A percentile compares a stretch with the other conserved stretches of the same genome.
phyloP scores from a whole-genome alignment of 768 basidiomycete species.

The Lactarius hengduanensis region DNA sequence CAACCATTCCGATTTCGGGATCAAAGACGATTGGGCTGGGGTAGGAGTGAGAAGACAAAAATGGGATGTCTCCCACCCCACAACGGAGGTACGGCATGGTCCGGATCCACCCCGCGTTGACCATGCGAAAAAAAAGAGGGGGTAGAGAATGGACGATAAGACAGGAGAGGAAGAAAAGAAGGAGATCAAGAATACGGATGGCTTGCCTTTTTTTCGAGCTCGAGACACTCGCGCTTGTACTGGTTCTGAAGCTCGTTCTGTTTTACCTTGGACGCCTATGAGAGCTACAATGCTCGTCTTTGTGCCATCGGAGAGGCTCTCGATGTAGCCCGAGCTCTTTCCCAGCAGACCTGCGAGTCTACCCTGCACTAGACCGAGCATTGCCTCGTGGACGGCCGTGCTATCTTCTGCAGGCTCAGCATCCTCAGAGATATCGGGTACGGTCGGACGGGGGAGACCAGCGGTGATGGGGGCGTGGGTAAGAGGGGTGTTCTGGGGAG shows the following conservation, averaged over 20 bases:
- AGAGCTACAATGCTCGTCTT: slow-evolving; percentile 86
- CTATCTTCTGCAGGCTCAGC: slow-evolving; percentile 67
- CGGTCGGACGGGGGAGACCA: slow-evolving; percentile 82
- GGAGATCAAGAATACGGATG: background rate
- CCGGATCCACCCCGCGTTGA: background rate
- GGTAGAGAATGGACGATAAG: background rate
- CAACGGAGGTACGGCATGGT: background rate
- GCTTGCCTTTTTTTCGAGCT: slow-evolving; percentile 91
- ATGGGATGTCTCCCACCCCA: background rate
- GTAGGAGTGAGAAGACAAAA: background rate
- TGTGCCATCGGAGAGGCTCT: slow-evolving; percentile 76
- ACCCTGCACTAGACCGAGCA: slow-evolving; percentile 85
- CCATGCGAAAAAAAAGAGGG: slow-evolving; percentile 4
- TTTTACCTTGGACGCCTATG: slow-evolving; percentile 90
- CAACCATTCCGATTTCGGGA: slow-evolving; percentile 18
- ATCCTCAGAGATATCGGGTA: slow-evolving; percentile 85
- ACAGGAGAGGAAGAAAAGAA: background rate
- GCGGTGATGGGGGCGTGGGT: slow-evolving; percentile 75
- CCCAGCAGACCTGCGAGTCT: slow-evolving; percentile 84
- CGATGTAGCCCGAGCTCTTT: slow-evolving; percentile 92
- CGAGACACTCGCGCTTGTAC: slow-evolving; percentile 93
- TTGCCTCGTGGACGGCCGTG: slow-evolving; percentile 57
- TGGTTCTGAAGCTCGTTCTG: slow-evolving; percentile 89
- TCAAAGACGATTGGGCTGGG: slow-evolving; percentile 13
- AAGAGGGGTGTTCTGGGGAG: slow-evolving; percentile 91